Percentiles rank a stretch among this genome's conserved stretches.
Conservation (phyloP, 2,329 filamentous ascomycete genomes). For the Blastomyces emzantsi region DNA sequence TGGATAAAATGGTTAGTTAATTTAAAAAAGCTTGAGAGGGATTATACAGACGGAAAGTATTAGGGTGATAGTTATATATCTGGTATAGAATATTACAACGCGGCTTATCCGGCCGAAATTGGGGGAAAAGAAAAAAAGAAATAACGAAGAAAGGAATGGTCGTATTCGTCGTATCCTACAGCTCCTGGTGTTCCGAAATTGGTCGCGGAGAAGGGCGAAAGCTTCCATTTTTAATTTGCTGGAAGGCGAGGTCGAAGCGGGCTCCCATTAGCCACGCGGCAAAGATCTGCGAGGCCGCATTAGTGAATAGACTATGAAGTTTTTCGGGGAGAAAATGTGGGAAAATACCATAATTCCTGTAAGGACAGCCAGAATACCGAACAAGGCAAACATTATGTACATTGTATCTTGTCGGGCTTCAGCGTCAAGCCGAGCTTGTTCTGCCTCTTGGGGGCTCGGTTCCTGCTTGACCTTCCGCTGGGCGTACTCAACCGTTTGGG, state of each 20-base stretch:
- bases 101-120: neutral
- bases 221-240: constrained; percentile 45
- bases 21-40: neutral
- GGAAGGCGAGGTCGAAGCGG: constrained; percentile 63
- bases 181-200: constrained; percentile 33
- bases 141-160: neutral
- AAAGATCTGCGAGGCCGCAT: constrained; percentile 50
- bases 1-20: constrained; percentile 4
- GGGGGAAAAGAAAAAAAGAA: neutral
- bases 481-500: constrained; percentile 59
- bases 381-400: constrained; percentile 43
- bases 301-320: neutral
- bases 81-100: constrained; percentile 7
- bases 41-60: neutral
- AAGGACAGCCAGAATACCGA: constrained; percentile 61
- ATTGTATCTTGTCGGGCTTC: constrained; percentile 7
- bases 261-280: constrained; percentile 73
- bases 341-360: constrained; percentile 68
- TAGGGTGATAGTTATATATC: constrained; percentile 12
- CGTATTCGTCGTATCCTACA: constrained; percentile 25
- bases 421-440: constrained; percentile 45
- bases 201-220: constrained; percentile 34
- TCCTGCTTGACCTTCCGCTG: constrained; percentile 39
- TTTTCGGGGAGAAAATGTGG: neutral
- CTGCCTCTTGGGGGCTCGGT: constrained; percentile 48